Conservation (phyloP, 257 asterid genomes). For the Prunella vulgaris region DNA sequence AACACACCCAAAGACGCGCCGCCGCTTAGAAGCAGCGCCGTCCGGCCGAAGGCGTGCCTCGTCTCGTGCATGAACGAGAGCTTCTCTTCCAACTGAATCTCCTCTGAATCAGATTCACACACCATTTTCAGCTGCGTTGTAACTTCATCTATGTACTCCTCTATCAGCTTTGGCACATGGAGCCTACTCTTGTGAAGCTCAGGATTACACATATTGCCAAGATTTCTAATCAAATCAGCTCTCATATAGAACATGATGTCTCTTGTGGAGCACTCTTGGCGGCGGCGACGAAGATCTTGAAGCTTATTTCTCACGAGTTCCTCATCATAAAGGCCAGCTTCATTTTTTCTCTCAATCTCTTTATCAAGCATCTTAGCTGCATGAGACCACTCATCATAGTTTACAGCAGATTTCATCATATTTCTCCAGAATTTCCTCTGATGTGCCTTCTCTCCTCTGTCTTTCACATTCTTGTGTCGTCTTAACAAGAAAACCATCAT, state of each 20-base stretch:
- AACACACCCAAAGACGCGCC: conserved; percentile 96
- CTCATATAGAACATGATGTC: conserved; percentile 86
- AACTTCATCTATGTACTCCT: conserved; percentile 86
- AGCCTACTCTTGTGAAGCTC: conserved; percentile 86
- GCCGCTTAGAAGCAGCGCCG: conserved; percentile 83
- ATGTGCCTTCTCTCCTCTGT: conserved; percentile 69
- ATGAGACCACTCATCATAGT: conserved; percentile 96
- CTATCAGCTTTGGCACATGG: conserved; percentile 73
- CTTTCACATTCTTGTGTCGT: conserved; percentile 62
- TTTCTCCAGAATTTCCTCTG: conserved; percentile 89
- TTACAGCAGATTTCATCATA: conserved; percentile 70
- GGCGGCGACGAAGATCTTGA: conserved; percentile 72
- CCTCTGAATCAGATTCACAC: conserved; percentile 39
- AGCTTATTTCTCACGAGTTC: conserved; percentile 76
- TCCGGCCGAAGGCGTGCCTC: conserved; percentile 91
- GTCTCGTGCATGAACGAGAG: conserved; percentile 95
- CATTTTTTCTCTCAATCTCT: conserved; percentile 52
- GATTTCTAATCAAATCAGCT: conserved; percentile 74
- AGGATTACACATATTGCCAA: conserved; percentile 91
- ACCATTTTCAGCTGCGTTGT: conserved; percentile 81
- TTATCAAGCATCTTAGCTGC: conserved; percentile 88
- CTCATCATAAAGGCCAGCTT: conserved; percentile 64
- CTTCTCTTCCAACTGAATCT: conserved; percentile 56
- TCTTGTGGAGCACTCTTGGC: conserved; percentile 71
- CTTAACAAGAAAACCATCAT: conserved; percentile 57